Evolutionary conservation across 176 grass and related monocot species (phyloP).

Genomic region (Saccharum spontaneum): DNA sequence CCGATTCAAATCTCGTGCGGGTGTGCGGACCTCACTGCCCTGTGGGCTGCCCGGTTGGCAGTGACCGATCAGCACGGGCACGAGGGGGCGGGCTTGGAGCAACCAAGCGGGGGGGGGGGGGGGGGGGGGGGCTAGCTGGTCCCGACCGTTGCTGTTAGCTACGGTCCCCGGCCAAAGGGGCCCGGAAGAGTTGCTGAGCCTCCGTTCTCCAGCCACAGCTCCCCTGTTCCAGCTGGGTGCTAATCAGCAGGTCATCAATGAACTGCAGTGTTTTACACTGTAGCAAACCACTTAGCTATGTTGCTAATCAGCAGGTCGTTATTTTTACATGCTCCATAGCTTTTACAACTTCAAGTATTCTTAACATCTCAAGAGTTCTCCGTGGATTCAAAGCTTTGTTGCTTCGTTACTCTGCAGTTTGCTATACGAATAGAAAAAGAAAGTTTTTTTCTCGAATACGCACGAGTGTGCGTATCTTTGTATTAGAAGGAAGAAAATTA

Average conservation of each 20-base stretch:
- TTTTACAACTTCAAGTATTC: too few relatives aligned
- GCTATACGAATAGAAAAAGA: too few relatives aligned
- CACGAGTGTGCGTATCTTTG: too few relatives aligned
- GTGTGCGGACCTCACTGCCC: background rate
- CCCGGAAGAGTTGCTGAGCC: background rate
- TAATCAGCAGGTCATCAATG: background rate
- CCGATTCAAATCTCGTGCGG: constrained; percentile 39
- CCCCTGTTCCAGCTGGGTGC: background rate
- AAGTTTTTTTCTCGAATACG: too few relatives aligned
- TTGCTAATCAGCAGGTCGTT: too few relatives aligned
- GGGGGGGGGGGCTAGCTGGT: background rate
- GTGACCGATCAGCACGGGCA: constrained; percentile 2
- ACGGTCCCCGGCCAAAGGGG: too few relatives aligned
- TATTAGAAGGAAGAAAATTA: too few relatives aligned
- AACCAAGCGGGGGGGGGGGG: too few relatives aligned
- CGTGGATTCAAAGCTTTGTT: too few relatives aligned
- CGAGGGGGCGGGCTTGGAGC: background rate
- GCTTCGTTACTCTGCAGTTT: too few relatives aligned
- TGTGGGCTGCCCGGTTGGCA: background rate
- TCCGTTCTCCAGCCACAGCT: background rate
- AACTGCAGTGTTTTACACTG: background rate
- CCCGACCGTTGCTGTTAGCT: constrained; percentile 15
- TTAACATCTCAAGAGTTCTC: too few relatives aligned
- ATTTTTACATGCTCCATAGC: too few relatives aligned
- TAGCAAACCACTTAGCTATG: background rate